Conservation (phyloP, 176 grass and related monocot genomes). For the Zoysia japonica region DNA sequence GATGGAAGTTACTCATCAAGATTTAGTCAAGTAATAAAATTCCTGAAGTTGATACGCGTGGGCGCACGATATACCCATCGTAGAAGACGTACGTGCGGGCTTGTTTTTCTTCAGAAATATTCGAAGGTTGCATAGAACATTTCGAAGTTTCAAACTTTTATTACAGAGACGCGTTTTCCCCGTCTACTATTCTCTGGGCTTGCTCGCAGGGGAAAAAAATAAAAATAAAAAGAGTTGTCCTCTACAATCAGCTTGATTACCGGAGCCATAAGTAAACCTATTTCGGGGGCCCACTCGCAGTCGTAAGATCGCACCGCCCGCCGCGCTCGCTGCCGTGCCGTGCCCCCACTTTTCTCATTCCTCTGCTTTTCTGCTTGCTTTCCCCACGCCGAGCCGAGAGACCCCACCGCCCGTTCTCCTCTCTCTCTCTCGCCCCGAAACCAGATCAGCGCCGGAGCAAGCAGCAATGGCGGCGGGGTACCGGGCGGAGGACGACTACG, state of each 20-base stretch:
- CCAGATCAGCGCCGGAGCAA: constrained; percentile 32
- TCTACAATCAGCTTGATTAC: background rate
- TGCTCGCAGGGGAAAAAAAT: background rate
- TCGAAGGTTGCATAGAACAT: too few relatives aligned
- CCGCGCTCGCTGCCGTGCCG: constrained; percentile 45
- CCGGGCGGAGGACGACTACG: constrained; percentile 70
- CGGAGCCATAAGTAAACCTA: background rate
- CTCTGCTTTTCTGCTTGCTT: background rate
- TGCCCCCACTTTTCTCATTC: background rate
- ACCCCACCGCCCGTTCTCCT: background rate
- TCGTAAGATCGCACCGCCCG: constrained; percentile 22
- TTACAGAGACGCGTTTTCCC: too few relatives aligned
- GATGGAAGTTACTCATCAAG: background rate
- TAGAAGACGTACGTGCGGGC: too few relatives aligned
- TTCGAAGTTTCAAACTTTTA: too few relatives aligned
- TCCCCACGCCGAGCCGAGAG: background rate
- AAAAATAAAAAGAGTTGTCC: background rate
- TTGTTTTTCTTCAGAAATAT: too few relatives aligned
- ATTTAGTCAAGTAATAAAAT: background rate
- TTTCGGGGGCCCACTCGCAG: background rate
- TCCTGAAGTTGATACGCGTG: too few relatives aligned
- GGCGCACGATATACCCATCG: too few relatives aligned
- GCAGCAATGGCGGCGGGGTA: constrained; percentile 61
- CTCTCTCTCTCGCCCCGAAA: background rate
- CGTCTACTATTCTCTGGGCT: too few relatives aligned